Evolutionary conservation across 805 yeast genomes (phyloP).

Genomic region (Kodamaea laetipori): DNA sequence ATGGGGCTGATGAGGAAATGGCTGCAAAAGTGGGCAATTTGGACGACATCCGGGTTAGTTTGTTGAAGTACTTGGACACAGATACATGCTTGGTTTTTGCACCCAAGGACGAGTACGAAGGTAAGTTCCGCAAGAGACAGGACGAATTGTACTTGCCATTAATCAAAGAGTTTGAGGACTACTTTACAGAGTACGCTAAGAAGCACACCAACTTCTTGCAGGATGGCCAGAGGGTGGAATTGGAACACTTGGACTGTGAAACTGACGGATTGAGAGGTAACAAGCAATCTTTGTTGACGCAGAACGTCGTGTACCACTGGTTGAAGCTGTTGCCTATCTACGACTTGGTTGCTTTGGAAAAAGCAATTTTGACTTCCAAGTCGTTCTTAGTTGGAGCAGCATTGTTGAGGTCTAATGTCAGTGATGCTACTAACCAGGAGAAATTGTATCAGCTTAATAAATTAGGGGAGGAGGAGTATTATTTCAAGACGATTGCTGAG

Average conservation of each 20-base stretch:
- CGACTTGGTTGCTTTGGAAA: slow-evolving; percentile 87
- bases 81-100: slow-evolving; percentile 90
- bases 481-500: slow-evolving; percentile 58
- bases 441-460: slow-evolving; percentile 40
- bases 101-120: slow-evolving; percentile 79
- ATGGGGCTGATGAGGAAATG: slow-evolving; percentile 42
- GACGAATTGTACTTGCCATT: slow-evolving; percentile 75
- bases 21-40: slow-evolving; percentile 64
- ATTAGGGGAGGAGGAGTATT: slow-evolving; percentile 29
- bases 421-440: slow-evolving; percentile 22
- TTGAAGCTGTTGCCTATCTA: slow-evolving; percentile 62
- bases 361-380: slow-evolving; percentile 82
- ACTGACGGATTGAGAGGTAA: slow-evolving; percentile 80
- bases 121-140: slow-evolving; percentile 77
- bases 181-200: slow-evolving; percentile 47
- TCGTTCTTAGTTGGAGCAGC: slow-evolving; percentile 83
- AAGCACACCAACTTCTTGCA: slow-evolving; percentile 28
- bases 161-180: slow-evolving; percentile 63
- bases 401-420: slow-evolving; percentile 52
- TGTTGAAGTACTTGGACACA: slow-evolving; percentile 87
- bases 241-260: slow-evolving; percentile 77
- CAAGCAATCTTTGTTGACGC: slow-evolving; percentile 61
- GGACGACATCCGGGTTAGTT: slow-evolving; percentile 55
- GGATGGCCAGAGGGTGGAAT: slow-evolving; percentile 32
- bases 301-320: slow-evolving; percentile 64